phyloP scores from a whole-genome alignment of 345 rosid genomes.

The Eucalyptus fibrosa region DNA sequence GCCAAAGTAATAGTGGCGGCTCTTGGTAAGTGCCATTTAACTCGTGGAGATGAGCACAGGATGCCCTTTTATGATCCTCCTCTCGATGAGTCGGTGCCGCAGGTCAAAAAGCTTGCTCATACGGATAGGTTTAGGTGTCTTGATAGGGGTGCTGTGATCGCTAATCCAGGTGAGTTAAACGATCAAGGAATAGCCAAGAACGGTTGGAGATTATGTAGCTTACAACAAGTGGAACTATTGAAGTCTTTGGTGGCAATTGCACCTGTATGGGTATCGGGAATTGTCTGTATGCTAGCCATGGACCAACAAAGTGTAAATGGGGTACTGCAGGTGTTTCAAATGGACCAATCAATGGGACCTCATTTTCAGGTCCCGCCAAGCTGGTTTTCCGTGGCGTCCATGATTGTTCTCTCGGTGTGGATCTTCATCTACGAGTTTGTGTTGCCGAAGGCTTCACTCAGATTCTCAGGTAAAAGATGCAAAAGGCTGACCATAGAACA shows the following conservation, averaged over 20 bases:
- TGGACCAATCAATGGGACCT: slow-evolving; percentile 6
- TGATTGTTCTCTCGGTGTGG: slow-evolving; percentile 24
- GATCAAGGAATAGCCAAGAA: slow-evolving; percentile 18
- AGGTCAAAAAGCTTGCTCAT: slow-evolving; percentile 8
- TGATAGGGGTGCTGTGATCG: slow-evolving; percentile 39
- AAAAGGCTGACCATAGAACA: slow-evolving; percentile 9
- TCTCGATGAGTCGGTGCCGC: not conserved
- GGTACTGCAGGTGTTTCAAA: slow-evolving; percentile 43
- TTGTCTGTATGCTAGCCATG: slow-evolving; percentile 35
- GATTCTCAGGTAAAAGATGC: not conserved
- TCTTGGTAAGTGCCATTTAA: slow-evolving; percentile 6
- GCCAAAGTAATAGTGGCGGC: slow-evolving; percentile 38
- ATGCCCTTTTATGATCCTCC: slow-evolving; percentile 28
- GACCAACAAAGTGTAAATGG: slow-evolving; percentile 43
- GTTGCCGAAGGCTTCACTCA: not conserved
- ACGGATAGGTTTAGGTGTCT: slow-evolving; percentile 23
- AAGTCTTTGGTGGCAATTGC: slow-evolving; percentile 17
- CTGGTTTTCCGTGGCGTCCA: slow-evolving; percentile 14
- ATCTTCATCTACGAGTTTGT: slow-evolving; percentile 15
- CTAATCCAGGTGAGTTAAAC: slow-evolving; percentile 24
- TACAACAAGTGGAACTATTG: slow-evolving; percentile 27
- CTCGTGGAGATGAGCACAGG: not conserved
- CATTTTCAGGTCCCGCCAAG: slow-evolving; percentile 25
- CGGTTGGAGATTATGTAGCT: slow-evolving; percentile 25
- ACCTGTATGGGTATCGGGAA: slow-evolving; percentile 34